Conservation (phyloP, 2,329 filamentous ascomycete genomes). For the Fusarium sublunatum region DNA sequence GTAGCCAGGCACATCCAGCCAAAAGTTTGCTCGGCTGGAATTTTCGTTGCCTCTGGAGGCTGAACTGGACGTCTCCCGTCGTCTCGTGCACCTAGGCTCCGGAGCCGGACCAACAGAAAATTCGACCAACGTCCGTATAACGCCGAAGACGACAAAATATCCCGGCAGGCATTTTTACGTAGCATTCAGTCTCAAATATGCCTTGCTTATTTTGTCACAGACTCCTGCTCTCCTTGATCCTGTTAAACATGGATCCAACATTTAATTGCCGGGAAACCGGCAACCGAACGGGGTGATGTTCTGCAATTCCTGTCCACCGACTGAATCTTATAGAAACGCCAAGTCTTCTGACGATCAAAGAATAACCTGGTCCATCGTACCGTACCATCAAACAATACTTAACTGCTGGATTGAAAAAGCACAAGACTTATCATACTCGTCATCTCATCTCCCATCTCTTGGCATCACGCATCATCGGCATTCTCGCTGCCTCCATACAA, state of each 20-base stretch:
- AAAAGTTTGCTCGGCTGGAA: constrained; percentile 27
- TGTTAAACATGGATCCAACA: constrained; percentile 1
- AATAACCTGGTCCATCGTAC: background rate
- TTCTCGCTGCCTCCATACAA: constrained; percentile 63
- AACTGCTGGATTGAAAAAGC: constrained; percentile 10
- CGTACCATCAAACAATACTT: background rate
- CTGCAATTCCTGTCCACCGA: constrained; percentile 1
- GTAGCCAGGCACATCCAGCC: constrained; percentile 13
- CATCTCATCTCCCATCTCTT: constrained; percentile 11
- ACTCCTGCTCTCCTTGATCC: background rate
- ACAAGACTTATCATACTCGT: constrained; percentile 11
- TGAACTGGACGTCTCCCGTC: constrained; percentile 1
- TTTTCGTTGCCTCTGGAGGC: constrained; percentile 31
- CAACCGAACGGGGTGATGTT: constrained; percentile 4
- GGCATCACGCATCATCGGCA: constrained; percentile 51
- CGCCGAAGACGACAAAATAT: too few species aligned
- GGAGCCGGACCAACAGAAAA: constrained; percentile 19
- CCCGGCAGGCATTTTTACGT: too few species aligned
- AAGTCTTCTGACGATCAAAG: background rate
- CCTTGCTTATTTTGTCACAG: too few species aligned
- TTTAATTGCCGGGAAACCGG: constrained; percentile 4
- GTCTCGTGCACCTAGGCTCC: too few species aligned
- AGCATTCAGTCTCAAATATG: too few species aligned
- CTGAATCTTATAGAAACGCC: constrained; percentile 3
- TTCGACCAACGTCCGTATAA: constrained; percentile 1